Percentiles rank a stretch among this genome's conserved stretches.
phyloP scores from a whole-genome alignment of 441 rosid species.

The Adansonia grandidieri region DNA sequence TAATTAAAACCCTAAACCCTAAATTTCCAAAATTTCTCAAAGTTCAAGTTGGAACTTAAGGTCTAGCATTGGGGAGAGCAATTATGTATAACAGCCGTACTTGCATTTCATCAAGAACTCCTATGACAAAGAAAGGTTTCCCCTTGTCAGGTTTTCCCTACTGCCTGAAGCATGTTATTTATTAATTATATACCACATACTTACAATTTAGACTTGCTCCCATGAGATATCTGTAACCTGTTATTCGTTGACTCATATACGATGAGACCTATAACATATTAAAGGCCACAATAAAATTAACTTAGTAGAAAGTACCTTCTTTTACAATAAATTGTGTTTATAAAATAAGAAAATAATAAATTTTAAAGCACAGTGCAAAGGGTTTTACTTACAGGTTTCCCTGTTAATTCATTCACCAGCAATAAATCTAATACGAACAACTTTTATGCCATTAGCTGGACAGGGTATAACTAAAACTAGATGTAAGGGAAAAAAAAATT shows the following conservation, averaged over 20 bases:
- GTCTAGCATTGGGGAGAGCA: not conserved
- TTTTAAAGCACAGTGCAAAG: not conserved
- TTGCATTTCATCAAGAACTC: not conserved
- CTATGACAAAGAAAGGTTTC: not conserved
- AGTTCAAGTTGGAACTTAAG: not conserved
- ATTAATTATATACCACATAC: not conserved
- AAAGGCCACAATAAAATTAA: not conserved
- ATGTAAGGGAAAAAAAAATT: not conserved
- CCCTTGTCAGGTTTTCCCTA: not conserved
- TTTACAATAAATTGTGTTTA: not conserved
- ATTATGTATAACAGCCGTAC: not conserved
- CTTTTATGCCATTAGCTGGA: not conserved
- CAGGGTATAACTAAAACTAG: not conserved
- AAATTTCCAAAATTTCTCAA: not conserved
- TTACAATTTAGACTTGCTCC: not conserved
- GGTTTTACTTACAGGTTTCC: not conserved
- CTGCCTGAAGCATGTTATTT: not conserved
- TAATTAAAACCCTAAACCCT: not conserved
- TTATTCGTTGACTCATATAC: not conserved
- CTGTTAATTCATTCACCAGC: constrained; percentile 1
- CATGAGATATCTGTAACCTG: not conserved
- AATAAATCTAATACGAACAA: not conserved
- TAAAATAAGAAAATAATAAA: not conserved
- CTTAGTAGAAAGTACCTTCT: not conserved
- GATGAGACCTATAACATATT: not conserved